Evolutionary conservation across 2,329 filamentous ascomycete species (phyloP).

Genomic region (Iodosphaeria phyllophila): DNA sequence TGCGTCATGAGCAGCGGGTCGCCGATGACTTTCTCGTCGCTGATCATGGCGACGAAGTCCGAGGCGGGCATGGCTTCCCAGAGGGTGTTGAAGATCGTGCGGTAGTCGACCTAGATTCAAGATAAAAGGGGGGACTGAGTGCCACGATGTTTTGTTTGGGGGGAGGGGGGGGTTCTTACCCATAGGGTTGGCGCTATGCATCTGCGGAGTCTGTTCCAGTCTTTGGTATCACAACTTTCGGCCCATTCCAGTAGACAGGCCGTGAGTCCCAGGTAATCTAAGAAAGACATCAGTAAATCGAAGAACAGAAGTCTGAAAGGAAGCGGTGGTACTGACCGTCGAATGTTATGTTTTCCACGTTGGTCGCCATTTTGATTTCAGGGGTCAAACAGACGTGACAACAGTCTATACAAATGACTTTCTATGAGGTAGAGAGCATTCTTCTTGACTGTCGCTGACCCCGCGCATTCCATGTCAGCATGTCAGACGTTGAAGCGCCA

Average conservation of each 20-base stretch:
- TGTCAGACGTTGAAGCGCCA: too few relatives aligned
- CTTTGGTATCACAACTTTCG: slow-evolving; percentile 45
- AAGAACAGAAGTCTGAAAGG: background rate
- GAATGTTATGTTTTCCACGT: too few relatives aligned
- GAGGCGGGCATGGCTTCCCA: slow-evolving; percentile 43
- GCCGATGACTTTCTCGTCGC: slow-evolving; percentile 35
- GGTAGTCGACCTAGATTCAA: slow-evolving; percentile 46
- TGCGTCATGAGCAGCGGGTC: slow-evolving; percentile 44
- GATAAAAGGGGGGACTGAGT: slow-evolving; percentile 1
- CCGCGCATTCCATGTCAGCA: too few relatives aligned
- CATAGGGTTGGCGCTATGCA: slow-evolving; percentile 43
- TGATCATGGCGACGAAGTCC: slow-evolving; percentile 43
- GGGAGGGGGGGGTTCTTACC: slow-evolving; percentile 11
- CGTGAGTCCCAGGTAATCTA: slow-evolving; percentile 14
- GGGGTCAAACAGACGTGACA: too few relatives aligned
- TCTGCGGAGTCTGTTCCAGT: slow-evolving; percentile 37
- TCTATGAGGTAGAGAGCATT: too few relatives aligned
- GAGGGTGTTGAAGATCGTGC: slow-evolving; percentile 36
- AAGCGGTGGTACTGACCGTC: slow-evolving; percentile 1
- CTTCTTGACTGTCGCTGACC: too few relatives aligned
- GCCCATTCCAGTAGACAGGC: slow-evolving; percentile 33
- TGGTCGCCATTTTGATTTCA: too few relatives aligned
- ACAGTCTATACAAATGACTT: too few relatives aligned
- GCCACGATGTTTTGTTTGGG: background rate
- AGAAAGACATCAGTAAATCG: too few relatives aligned